Base-by-base conservation (phyloP, 2,329 filamentous ascomycete species). In the Diaporthe vaccinii region DNA sequence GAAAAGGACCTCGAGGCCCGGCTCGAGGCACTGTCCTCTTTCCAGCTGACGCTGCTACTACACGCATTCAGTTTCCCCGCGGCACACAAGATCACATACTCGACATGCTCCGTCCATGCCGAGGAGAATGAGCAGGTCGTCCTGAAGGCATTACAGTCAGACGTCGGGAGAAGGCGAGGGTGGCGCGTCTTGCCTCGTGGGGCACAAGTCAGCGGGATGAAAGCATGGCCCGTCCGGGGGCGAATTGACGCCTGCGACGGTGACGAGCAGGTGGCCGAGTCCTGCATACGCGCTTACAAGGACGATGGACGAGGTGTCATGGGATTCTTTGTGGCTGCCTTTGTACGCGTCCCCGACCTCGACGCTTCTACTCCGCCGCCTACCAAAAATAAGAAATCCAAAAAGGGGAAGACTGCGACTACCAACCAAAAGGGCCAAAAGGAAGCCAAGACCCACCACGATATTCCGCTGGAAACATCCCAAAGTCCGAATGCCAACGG, bases 291-390 rank as follows among this genome's bases (percentile, higher is more conserved):
- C 75, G 94, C 95, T 44, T 93, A 94, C 83, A 94, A 96, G 79
- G 94, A 91, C 36, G 95, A 96, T 79, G 92, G 92, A 14, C 91
- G 93, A 77, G 95, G 95, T 0, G 94, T 96, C 0, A 98, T 98
- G 90, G 96, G 97, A 0, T 98, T 99, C 84, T 99, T 99, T 80
- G 94, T 98, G 28, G 95, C 92, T n/a, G 95, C 90, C 0, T 98
- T 99, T 83, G 89, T 95, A 4, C 88, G 94, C 72, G 90, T 93
- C 20, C 72, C 61, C 4, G 51, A 39, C 39, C n/a, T 46, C 20
- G 36, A 55, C 62, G 22, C 41, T 12, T 34, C 57, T 8, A 4
- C 41, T 46, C 20, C 31, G 1, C 72, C 44, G 9, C n/a, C 25
- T n/a, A 49, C 34, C 20, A 51, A 39, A 17, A 58, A 12, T 22